Base-by-base conservation (phyloP, 2,329 filamentous ascomycete genomes). In the Massarina eburnea region DNA sequence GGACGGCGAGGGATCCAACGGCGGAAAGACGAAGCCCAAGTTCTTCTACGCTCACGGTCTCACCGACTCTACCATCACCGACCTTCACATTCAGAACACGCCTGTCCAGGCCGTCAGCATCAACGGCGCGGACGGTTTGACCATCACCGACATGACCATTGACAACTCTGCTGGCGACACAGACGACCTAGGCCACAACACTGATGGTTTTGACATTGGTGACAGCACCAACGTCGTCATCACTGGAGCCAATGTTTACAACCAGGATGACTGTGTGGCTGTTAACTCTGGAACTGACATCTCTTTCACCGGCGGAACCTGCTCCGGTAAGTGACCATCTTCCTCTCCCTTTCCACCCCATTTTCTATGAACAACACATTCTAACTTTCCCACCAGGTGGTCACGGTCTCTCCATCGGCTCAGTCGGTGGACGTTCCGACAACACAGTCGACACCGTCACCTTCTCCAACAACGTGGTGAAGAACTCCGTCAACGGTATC, bases 191-290 rank as follows among this genome's bases (percentile, higher is more conserved):
- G 53, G 59, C 8, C 64, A 68, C 39, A 82, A 82, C 66, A 81
- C 78, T 1, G 79, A 82, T 53, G 76, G 67, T 0, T 83, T 82
- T 49, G 79, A 81, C 37, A 70, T 83, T 36, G 73, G 75, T 22
- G 65, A 59, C n/a, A 74, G 67, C 26, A 73, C 67, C 24, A 76
- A 56, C 40, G 46, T 51, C 19, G 40, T 24, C 2, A 39, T 82
- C 52, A 64, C 64, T 32, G 70, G 73, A 20, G 76, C 76, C 12
- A 68, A 59, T 12, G 72, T 81, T n/a, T 68, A 75, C 51, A 81
- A 81, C 66, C 80, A 82, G 61, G 79, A 82, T 49, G 80, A 82
- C 56, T 82, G 79, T 51, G 62, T 82, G 2, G 80, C 79, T 7
- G 66, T 82, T 46, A 82, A 80, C 62, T 79, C 76, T 3, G 79